Base-by-base conservation (phyloP, 345 rosid genomes). In the Geranium brycei region DNA sequence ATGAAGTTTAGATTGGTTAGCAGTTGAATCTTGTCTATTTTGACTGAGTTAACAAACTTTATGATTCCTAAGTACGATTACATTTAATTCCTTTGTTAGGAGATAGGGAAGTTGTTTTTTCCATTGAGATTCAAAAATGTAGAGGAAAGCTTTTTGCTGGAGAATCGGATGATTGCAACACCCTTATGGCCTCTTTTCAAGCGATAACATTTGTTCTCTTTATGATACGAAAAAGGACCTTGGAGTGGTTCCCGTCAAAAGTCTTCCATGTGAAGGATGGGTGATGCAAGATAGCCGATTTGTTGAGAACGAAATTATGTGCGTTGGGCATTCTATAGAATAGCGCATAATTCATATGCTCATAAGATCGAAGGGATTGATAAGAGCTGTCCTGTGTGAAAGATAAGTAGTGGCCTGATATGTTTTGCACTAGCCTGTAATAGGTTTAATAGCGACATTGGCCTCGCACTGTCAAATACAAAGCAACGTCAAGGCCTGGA, bases 371-470 rank as follows among this genome's bases (percentile, higher is more conserved):
- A n/a, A 59, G n/a, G 58, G 17, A 12, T 11, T 53, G 7, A 56
- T 15, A 47, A 53, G 70, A 63, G 28, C 32, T 60, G 31, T 61
- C 40, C 32, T 53, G 28, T 23, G 28, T 31, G 68, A 60, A 62
- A 18, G 55, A 17, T 38, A 38, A 38, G 23, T 61, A 8, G 13
- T 32, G 35, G 51, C 1, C 28, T 51, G 51, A 17, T 62, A 8
- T 57, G 19, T 16, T 32, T 3, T 38, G 23, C 2, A 41, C 0
- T 31, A 35, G 56, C 28, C 17, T 64, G 38, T 15, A 30, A 17
- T 51, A 4, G 13, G 47, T 51, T 62, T 10, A 17, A 30, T 19
- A 60, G 41, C 35, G 40, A 40, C 58, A 58, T 57, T 32, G 31
- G 23, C 53, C 41, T 28, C 59, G 55, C 23, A 13, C 17, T 60